Base-by-base conservation (phyloP, 2,329 filamentous ascomycete genomes). In the Rutstroemia sp. region DNA sequence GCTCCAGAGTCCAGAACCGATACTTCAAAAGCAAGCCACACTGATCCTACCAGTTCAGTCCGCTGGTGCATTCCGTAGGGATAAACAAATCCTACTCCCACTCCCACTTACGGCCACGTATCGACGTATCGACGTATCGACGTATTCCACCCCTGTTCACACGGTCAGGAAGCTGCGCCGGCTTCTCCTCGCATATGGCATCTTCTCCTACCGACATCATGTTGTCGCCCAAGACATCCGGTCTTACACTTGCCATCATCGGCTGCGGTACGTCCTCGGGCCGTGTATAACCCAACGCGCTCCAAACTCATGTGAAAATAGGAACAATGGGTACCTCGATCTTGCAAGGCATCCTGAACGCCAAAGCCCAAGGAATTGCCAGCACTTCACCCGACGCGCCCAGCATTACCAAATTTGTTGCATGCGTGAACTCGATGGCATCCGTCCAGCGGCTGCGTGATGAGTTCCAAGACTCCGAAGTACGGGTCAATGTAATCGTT, bases 371-470 rank as follows among this genome's bases (percentile, higher is more conserved):
- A 39, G 53, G 42, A 7, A 12, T 44, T 19, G 6, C 56, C 5
- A 47, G 52, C 12, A 42, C 36, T 9, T 38, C 54, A 17, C 60
- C 60, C 27, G 48, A 60, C 40, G 38, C 57, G 19, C 60, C 64
- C 8, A 60, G 51, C 17, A 61, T 68, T 34, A 57, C 59, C n/a
- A 59, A 60, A 3, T 75, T 72, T 60, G 71, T 73, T 45, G 75
- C 73, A 27, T 76, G 73, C 16, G 74, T 77, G 0, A 68, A 71
- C 23, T 75, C 72, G 57, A 59, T 68, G 51, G 57, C 40, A 8
- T 76, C 74, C 0, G 68, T 69, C 16, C 61, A 70, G 16, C 65
- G 66, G 14, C 60, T 77, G 12, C 53, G 60, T 3, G 56, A 61
- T 1, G 66, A 65, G 46, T 74, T 75, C 51, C n/a, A 64, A 3